Evolutionary conservation across 345 rosid species (phyloP), one percentile per base, ranked within the genome.

Genomic region (Lepidium didymum): DNA sequence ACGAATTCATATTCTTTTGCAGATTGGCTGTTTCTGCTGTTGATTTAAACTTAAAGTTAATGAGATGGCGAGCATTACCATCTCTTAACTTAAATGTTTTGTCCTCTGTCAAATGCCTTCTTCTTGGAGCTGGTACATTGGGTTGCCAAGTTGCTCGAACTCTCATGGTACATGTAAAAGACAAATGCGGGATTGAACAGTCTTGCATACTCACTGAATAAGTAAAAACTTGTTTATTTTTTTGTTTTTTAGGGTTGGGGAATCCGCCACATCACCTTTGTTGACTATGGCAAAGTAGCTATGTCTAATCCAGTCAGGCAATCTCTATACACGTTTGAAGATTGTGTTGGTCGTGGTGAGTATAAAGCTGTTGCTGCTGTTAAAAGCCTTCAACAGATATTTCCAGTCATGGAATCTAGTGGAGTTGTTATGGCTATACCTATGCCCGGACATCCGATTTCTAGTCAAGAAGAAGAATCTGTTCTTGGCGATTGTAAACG

Each of bases 271-370:
- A 94, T 94, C 60, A 94, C 97, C 52, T 79, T 91, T 43, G 79
- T 94, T 64, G 99, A 94, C 67, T 88, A 83, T 58, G 99, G 97
- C 16, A 87, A 70, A 77, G 99, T 91, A 80, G 92, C 97, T 53
- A 86, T 89, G 96, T 94, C 99, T 68, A 94, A 91, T 76, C 97
- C 97, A 47, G 80, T 94, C 74, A 91, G 99, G 78, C 99, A 94
- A 38, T 91, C 99, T 13, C 81, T 94, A 14, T 94, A 94, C 79
- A 88, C 95, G 29, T 78, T 87, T 71, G 95, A 91, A 70, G 92
- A 94, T 70, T 87, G 96, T 78, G 81, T 83, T 31, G 82, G 90
- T 11, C 90, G 88, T 49, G 99, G 96, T 66, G 88, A 89, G 10
- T 87, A 83, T 68, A 94, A 94, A 80, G 95, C 97, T 11, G 56